Conservation (phyloP, 176 grass and related monocot genomes). For the Poa annua region DNA sequence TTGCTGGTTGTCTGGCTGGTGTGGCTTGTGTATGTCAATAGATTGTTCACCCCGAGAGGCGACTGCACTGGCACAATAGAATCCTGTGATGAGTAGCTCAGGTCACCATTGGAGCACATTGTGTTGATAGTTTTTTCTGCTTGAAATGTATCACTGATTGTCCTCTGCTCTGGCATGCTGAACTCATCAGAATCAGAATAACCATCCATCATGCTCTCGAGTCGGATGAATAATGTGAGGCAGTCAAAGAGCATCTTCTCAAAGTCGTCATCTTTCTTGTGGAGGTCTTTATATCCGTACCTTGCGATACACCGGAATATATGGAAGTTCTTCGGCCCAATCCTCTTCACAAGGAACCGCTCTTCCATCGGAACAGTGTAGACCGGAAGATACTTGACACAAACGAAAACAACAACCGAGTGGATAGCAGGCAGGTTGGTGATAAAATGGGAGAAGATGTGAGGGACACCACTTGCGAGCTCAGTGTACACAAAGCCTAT, state of each 20-base stretch:
- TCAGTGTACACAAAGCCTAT: conserved; percentile 96
- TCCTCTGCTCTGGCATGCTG: conserved; percentile 48
- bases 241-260: conserved; percentile 84
- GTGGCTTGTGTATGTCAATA: conserved; percentile 40
- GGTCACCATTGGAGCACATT: conserved; percentile 53
- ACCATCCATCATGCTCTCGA: conserved; percentile 97
- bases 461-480: conserved; percentile 90
- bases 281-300: conserved; percentile 95
- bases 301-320: conserved; percentile 89
- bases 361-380: conserved; percentile 91
- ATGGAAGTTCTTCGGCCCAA: conserved; percentile 92
- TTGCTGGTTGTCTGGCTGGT: conserved; percentile 54
- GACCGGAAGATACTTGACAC: conserved; percentile 95
- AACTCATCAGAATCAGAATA: conserved; percentile 83
- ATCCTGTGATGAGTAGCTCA: conserved; percentile 69
- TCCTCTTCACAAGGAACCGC: conserved; percentile 78
- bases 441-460: conserved; percentile 97
- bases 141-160: conserved; percentile 24
- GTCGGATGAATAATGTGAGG: conserved; percentile 59
- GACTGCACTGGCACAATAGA: conserved; percentile 65
- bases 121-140: conserved; percentile 42
- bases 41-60: conserved; percentile 21
- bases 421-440: conserved; percentile 98
- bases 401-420: conserved; percentile 89
- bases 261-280: conserved; percentile 94